Evolutionary conservation across 2,329 filamentous ascomycete genomes (phyloP).

Genomic region (Alternaria ventricosa): DNA sequence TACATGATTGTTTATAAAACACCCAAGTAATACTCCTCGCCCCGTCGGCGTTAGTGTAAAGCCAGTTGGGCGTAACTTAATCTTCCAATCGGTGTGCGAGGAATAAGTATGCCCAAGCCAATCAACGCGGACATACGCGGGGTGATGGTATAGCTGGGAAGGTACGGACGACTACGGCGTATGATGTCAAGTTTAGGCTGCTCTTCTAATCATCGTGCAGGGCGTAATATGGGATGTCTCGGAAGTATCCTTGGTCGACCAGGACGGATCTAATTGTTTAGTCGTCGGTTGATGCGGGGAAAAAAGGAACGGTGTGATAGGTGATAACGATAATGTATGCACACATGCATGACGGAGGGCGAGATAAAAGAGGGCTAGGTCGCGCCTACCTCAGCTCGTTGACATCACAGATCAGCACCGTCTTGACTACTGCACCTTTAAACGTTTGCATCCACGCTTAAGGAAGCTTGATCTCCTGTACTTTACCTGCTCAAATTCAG

Average conservation of each 20-base stretch:
- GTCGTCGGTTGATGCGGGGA: neutral
- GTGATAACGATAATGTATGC: constrained; percentile 1
- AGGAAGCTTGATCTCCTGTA: neutral
- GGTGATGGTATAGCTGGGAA: neutral
- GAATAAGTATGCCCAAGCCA: neutral
- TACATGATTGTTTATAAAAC: neutral
- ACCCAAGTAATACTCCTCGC: neutral
- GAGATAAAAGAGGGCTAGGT: neutral
- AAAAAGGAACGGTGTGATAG: neutral
- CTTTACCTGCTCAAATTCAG: neutral
- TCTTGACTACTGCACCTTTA: neutral
- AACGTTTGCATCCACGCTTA: neutral
- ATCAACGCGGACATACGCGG: neutral
- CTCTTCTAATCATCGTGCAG: neutral
- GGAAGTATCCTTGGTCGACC: neutral
- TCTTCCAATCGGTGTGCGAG: neutral
- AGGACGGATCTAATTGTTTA: neutral
- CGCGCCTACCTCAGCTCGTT: neutral
- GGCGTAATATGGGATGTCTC: neutral
- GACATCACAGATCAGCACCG: neutral
- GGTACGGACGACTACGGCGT: neutral
- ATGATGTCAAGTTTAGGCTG: neutral
- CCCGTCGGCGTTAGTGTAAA: neutral
- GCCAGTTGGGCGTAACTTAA: neutral
- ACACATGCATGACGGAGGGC: neutral